Evolutionary conservation across 1,284 basidiomycete genomes (phyloP).

Genomic region (Peniophora sp.): DNA sequence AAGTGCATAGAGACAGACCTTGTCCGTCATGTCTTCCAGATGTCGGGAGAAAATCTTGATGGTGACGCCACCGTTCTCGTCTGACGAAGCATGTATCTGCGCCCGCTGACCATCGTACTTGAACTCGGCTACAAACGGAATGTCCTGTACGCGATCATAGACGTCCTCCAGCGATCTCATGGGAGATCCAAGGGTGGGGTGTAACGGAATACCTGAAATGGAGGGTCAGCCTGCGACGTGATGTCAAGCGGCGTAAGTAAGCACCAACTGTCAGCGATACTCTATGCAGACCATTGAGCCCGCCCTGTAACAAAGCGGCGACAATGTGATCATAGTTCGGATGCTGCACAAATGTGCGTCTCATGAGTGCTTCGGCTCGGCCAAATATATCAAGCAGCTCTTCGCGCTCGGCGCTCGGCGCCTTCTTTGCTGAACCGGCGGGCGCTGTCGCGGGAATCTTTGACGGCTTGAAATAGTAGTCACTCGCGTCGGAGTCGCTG

Average conservation of each 20-base stretch:
- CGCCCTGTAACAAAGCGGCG: constrained; percentile 52
- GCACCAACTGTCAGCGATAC: constrained; percentile 75
- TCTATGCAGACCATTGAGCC: constrained; percentile 54
- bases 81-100: constrained; percentile 67
- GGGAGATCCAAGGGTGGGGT: constrained; percentile 75
- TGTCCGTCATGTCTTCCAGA: constrained; percentile 88
- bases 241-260: constrained; percentile 26
- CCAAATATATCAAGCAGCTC: constrained; percentile 39
- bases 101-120: constrained; percentile 88
- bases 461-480: constrained; percentile 27
- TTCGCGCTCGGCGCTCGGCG: constrained; percentile 20
- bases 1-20: constrained; percentile 32
- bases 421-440: constrained; percentile 35
- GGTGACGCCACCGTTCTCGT: constrained; percentile 31
- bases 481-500: constrained; percentile 13
- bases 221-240: constrained; percentile 11
- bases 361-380: constrained; percentile 57
- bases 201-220: constrained; percentile 54
- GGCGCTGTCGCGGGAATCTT: constrained; percentile 31
- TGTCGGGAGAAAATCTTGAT: constrained; percentile 84
- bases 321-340: constrained; percentile 84
- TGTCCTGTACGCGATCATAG: constrained; percentile 60
- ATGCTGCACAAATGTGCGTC: constrained; percentile 79
- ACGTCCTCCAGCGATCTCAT: constrained; percentile 81
- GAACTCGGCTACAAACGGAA: constrained; percentile 73